Percentiles rank a stretch among this genome's conserved stretches.
Conservation (phyloP, 345 rosid species). For the Anacardium occidentale region DNA sequence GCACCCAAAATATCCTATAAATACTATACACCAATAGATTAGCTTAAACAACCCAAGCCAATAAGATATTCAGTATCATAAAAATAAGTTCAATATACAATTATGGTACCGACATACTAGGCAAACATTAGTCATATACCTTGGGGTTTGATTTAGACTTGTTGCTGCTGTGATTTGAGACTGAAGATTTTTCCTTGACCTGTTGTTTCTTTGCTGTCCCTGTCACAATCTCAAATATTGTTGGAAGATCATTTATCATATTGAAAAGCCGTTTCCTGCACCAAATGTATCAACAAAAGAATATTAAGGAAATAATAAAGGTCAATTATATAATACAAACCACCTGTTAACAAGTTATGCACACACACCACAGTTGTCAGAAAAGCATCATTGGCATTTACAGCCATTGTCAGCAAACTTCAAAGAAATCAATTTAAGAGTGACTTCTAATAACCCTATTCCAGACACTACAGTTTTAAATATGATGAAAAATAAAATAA, state of each 20-base stretch:
- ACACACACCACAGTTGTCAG: background rate
- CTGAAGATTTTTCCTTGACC: constrained; percentile 58
- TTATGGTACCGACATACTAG: background rate
- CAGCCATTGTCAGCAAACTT: background rate
- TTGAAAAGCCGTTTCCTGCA: constrained; percentile 81
- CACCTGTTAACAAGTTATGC: background rate
- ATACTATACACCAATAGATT: background rate
- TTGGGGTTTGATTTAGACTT: constrained; percentile 74
- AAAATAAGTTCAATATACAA: background rate
- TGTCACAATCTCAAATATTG: constrained; percentile 76
- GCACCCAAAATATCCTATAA: background rate
- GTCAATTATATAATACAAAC: background rate
- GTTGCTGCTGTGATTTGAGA: constrained; percentile 65
- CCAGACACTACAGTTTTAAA: background rate
- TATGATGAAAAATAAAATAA: background rate
- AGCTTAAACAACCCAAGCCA: background rate
- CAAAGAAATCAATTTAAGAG: background rate
- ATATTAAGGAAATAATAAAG: constrained; percentile 2
- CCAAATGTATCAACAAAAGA: constrained; percentile 16
- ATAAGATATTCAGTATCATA: background rate
- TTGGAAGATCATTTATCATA: constrained; percentile 84
- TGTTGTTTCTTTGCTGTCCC: constrained; percentile 61
- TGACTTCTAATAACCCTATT: background rate
- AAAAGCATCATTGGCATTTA: background rate
- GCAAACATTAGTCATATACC: constrained; percentile 32